Evolutionary conservation across 2,329 filamentous ascomycete genomes (phyloP), one percentile per base, ranked within the genome.

Genomic region (Pseudogymnoascus sp.): DNA sequence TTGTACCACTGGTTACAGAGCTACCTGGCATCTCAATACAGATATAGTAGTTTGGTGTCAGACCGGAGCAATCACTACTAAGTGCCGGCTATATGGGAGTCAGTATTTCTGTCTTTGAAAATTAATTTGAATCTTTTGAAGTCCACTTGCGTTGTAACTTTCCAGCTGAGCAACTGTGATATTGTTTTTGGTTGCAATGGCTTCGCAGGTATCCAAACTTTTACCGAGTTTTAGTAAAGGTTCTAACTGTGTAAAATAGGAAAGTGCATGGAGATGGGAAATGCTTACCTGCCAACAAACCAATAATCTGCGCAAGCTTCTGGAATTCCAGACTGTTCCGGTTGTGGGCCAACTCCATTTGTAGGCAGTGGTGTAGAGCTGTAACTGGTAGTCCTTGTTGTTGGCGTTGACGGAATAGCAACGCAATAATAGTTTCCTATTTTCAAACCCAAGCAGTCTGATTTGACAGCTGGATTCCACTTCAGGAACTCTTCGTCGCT

Each of bases 311-410:
- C 5, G 11, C 61, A 62, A 34, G 23, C 11, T 25, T 59, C 42
- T 5, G 61, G 31, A 21, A 62, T 62, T n/a, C 61, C 61, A 25
- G 44, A 5, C 14, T 62, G 61, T 18, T 62, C 61, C 23, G 61
- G 61, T 37, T 62, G 61, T 62, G 61, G 61, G 12, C 61, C 61
- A 59, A 59, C 61, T 38, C 61, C 61, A 37, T 62, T 62, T 14
- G 42, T 62, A 3, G 61, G 50, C 16, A 56, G 28, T 18, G 50
- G 50, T 5, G 28, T 36, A 14, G 50, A 56, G 50, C 16, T 36
- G 10, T 56, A 56, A 28, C 28, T 36, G 5, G 50, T 56, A 25
- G 62, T 63, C 14, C 62, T 37, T 10, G 62, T 63, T 23, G 50
- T 63, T 31, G 62, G 46, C 5, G 62, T 63, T 40, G 31, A 37